Base-by-base conservation (phyloP, 345 rosid genomes). In the Melastoma malabathricum region DNA sequence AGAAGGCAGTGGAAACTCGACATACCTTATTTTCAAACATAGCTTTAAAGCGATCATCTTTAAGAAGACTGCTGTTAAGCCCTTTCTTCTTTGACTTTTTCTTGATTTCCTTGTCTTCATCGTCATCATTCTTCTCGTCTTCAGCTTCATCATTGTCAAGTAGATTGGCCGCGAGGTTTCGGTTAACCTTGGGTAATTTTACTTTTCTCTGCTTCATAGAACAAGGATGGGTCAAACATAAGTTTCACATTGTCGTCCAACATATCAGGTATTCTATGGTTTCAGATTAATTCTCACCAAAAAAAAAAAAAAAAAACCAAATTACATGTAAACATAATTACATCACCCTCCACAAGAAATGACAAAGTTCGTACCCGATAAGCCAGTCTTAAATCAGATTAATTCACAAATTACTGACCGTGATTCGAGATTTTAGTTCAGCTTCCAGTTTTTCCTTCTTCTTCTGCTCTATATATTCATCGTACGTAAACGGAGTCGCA, bases 121-220 rank as follows among this genome's bases (percentile, higher is more conserved):
- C 66, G 23, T 62, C 83, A 16, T 48, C 77, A 48, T 68, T 70
- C 55, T 57, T 71, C 48, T 71, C 83, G 49, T 70, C 73, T 61
- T 75, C 88, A 41, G 51, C 72, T 52, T 74, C 89, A 62, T 81
- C 93, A 22, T 72, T 64, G 52, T 73, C 68, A 51, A 69, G 63
- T 47, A 86, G 72, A 52, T 58, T 50, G 27, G 55, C 77, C 50
- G 94, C 94, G 54, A 90, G 79, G n/a, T 54, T 67, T 45, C 77
- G 66, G 71, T 90, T 86, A 63, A 80, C 86, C 75, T 76, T 82
- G 20, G 96, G 96, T 44, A 86, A 54, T 68, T 74, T 82, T 64
- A 62, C 80, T 59, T 64, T 68, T 29, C 69, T 64, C 98, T 83
- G 82, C 71, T 71, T 50, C 19, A 45, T 46, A 59, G 44, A 29